Conservation (phyloP, 192 early-diverging fungal genomes). For the Paraglomus occultum region DNA sequence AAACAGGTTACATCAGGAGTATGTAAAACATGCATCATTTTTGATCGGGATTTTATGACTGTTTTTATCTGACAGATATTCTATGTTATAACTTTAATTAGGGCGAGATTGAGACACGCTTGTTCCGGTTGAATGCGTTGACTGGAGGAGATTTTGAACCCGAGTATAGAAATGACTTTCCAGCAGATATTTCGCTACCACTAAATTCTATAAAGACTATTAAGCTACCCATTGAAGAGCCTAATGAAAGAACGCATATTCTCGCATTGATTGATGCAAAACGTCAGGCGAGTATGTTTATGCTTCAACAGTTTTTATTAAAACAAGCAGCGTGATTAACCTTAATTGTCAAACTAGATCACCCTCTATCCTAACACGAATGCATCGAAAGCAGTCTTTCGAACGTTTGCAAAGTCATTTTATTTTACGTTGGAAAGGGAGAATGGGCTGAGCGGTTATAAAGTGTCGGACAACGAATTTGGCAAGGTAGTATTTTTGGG, state of each 20-base stretch:
- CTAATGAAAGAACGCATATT: slow-evolving; percentile 56
- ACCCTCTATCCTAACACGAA: slow-evolving; percentile 64
- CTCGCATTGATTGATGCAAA: slow-evolving; percentile 51
- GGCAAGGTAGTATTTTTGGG: too few relatives aligned
- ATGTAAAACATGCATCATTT: slow-evolving; percentile 23
- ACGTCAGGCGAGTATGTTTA: slow-evolving; percentile 41
- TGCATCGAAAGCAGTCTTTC: slow-evolving; percentile 52
- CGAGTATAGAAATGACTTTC: slow-evolving; percentile 32
- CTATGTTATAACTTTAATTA: too few relatives aligned
- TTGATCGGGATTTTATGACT: too few relatives aligned
- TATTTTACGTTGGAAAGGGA: slow-evolving; percentile 66
- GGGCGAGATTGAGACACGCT: slow-evolving; percentile 34
- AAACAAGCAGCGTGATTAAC: slow-evolving; percentile 12
- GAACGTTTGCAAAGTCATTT: slow-evolving; percentile 50
- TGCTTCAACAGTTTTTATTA: slow-evolving; percentile 37
- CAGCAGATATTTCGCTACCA: slow-evolving; percentile 38
- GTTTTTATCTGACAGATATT: not conserved
- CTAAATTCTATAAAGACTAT: slow-evolving; percentile 46
- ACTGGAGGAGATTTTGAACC: slow-evolving; percentile 56
- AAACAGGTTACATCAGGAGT: slow-evolving; percentile 34
- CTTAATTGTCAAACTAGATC: slow-evolving; percentile 38
- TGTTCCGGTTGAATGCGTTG: slow-evolving; percentile 63
- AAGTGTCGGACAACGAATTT: too few relatives aligned
- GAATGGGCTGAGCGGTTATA: too few relatives aligned
- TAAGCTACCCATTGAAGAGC: slow-evolving; percentile 63